Evolutionary conservation across 352 stramenopile genomes (phyloP), one percentile per base, ranked within the genome.

Genomic region (Pythium phragmitis): DNA sequence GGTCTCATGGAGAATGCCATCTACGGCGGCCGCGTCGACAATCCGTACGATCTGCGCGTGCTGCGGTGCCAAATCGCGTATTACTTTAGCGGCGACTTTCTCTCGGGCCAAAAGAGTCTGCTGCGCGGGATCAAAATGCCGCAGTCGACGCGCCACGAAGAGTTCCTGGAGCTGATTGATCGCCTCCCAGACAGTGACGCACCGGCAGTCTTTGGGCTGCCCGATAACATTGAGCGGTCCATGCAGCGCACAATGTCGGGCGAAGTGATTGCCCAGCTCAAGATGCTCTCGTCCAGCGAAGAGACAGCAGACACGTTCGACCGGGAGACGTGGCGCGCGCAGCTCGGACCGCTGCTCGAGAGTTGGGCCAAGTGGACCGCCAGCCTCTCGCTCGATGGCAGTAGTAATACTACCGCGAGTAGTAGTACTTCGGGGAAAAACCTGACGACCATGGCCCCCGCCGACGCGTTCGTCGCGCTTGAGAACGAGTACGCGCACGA

Each of bases 1-100:
- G 94, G 94, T 0, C 68, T 98, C 26, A 98, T 98, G 89, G 93
- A 98, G 74, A 97, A 98, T 54, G 90, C 91, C 9, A 97, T 98
- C 42, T 98, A 98, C 66, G 96, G 96, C 30, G 93, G 95, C 4
- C 86, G 96, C 14, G 85, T 98, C 19, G 93, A 98, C 68, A 98
- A 98, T 48, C 82, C 83, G 47, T 97, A 96, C 67, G 96, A 98
- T 49, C 59, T 97, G 17, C 79, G 90, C 2, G 96, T 98, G 0
- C 73, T 98, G 17, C 79, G 83, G 7, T 90, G 79, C 37, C 97
- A 97, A 49, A 68, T 98, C 33, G 63, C 63, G 19, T 74, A 89
- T 45, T 97, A 95, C 62, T 98, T 98, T 67, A 89, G 69, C 36
- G 56, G 74, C 12, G 88, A 97, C 17, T 74, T 96, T 23, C 54